Evolutionary conservation across 2,329 filamentous ascomycete species (phyloP), one percentile per base, ranked within the genome.

Genomic region (Epichloe sibirici): DNA sequence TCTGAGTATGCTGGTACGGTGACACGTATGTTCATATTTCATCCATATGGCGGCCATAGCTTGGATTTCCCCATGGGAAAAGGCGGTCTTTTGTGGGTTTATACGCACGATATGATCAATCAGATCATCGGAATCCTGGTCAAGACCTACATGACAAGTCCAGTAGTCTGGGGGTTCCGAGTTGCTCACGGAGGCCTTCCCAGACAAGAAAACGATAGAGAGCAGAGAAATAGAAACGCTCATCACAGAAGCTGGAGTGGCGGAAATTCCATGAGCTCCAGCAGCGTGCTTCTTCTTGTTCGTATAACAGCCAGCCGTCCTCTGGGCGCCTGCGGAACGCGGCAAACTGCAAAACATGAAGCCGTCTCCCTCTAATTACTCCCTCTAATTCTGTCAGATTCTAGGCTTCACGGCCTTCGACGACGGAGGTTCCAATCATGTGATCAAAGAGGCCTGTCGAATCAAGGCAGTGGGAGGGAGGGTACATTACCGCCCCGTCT

Each of bases 391-490:
- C 48, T 44, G 25, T 50, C 48, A 47, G 43, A 39, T 23, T 44
- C 15, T 21, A 28, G 45, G 8, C 8, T 28, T 46, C 31, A 23
- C 48, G 39, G n/a, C 38, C 15, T 21, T n/a, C 45, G 45, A 51
- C 25, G 37, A 48, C 25, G 17, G 34, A 53, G 34, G 50, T 23
- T 44, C 43, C 49, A 55, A 59, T 59, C 57, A 58, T 58, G 57
- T 58, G 57, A 59, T 59, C 49, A 35, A 45, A 44, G 39, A 50
- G 40, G 17, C 31, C 49, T 49, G 46, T 51, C 54, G 48, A 51
- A 59, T 59, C 55, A 55, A 55, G 55, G 42, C 51, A 25, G 12
- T 45, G 51, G 51, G 28, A 31, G 49, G 52, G 52, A 57, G 48
- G 51, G 21, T 52, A 25, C 43, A 40, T 51, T 51, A 48, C 43